Conservation (phyloP, 495 filamentous ascomycete genomes). For the Penicillium pulvis region DNA sequence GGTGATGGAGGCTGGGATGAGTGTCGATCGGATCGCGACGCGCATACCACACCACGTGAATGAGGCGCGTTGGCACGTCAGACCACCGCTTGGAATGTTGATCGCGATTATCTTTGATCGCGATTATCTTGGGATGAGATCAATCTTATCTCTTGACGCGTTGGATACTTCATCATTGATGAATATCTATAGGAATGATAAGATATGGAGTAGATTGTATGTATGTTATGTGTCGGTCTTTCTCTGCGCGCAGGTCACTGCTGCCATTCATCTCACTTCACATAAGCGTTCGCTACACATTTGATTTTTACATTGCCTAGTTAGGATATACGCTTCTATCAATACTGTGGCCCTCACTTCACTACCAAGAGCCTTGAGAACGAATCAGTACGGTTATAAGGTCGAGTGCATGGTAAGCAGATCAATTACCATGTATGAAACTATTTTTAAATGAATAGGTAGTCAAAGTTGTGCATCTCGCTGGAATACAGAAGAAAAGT, state of each 20-base stretch:
- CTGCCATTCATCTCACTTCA: no score
- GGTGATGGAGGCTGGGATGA: slow-evolving; percentile 16
- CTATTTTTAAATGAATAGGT: background rate
- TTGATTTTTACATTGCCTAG: no score
- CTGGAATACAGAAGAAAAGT: slow-evolving; percentile 18
- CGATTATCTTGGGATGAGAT: background rate
- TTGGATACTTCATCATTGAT: background rate
- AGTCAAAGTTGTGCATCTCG: slow-evolving; percentile 10
- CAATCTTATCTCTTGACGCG: background rate
- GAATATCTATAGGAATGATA: no score
- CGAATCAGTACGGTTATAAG: no score
- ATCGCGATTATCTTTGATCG: slow-evolving; percentile 3
- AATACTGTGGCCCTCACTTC: no score
- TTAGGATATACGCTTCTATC: no score
- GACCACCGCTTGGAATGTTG: slow-evolving; percentile 8
- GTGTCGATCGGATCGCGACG: slow-evolving; percentile 21
- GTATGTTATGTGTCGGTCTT: no score
- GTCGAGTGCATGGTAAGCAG: background rate
- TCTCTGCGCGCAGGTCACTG: no score
- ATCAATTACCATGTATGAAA: background rate
- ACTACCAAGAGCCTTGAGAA: no score
- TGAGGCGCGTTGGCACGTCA: slow-evolving; percentile 19
- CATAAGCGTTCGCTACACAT: no score
- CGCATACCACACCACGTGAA: slow-evolving; percentile 23
- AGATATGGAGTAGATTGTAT: no score